phyloP scores from a whole-genome alignment of 441 rosid genomes.

The Populus hybrid region DNA sequence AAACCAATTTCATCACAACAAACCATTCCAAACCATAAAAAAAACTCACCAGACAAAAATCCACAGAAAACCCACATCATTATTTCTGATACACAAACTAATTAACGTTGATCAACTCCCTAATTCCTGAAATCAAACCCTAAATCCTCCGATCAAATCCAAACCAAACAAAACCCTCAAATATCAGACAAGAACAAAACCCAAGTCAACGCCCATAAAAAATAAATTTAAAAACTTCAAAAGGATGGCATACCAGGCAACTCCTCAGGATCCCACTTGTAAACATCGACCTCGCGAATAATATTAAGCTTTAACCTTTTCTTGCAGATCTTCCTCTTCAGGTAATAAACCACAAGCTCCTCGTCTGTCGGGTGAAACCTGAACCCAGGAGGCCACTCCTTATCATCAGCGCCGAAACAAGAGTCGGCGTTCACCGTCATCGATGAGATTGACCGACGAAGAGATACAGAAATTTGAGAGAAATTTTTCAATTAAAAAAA shows the following conservation, averaged over 20 bases:
- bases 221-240: not conserved
- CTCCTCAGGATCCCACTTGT: constrained; percentile 24
- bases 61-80: not conserved
- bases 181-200: not conserved
- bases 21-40: not conserved
- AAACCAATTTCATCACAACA: not conserved
- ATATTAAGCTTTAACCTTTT: constrained; percentile 49
- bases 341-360: constrained; percentile 70
- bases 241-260: constrained; percentile 54
- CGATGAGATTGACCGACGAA: not conserved
- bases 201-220: constrained; percentile 14
- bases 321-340: constrained; percentile 79
- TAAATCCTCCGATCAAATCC: not conserved
- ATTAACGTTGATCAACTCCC: not conserved
- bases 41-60: not conserved
- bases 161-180: not conserved
- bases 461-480: not conserved
- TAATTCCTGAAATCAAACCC: not conserved
- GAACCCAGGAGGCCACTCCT: constrained; percentile 82
- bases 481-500: not conserved
- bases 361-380: constrained; percentile 92
- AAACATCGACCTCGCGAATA: constrained; percentile 72
- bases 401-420: constrained; percentile 24
- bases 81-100: not conserved
- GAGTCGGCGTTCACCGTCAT: constrained; percentile 33